Evolutionary conservation across 257 asterid genomes (phyloP), one percentile per base, ranked within the genome.

Genomic region (Paulownia fortunei): DNA sequence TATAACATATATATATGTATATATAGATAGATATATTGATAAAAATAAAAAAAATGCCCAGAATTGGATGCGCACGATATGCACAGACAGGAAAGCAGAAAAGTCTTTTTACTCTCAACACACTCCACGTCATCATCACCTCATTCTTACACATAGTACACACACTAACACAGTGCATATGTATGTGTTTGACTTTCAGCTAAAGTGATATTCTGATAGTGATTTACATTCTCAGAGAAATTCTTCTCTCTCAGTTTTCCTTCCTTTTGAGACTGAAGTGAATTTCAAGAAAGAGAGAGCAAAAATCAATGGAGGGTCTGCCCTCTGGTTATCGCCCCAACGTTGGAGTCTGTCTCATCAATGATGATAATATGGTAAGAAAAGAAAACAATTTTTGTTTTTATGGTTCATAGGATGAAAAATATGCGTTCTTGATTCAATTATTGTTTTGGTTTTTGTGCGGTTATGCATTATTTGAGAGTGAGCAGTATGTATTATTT

Each of bases 241-340:
- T 69, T 46, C 16, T 34, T 21, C 54, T 39, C 32, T 54, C 69
- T 55, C 74, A 56, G 30, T 23, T 51, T 41, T 75, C 69, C 76
- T 41, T 21, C 9, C 24, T 76, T 51, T 32, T 70, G 54, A 7
- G 42, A 27, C 42, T 55, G 10, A 3, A 34, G 63, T 77, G 39
- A 54, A 30, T 51, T 62, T 68, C 65, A 60, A 58, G 73, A 46
- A 56, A 70, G 60, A 41, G 44, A 39, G 72, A 67, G 46, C n/a
- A 8, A 9, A 56, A n/a, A 69, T 79, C 85, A 74, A 91, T 94
- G 99, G 99, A 95, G 88, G 93, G 93, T 78, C 91, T 95, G 36
- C 99, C 98, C 90, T 74, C 97, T 77, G 99, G 99, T 60, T 95
- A 95, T 85, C 99, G 99, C 76, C 98, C 99, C 30, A 95, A 95